Evolutionary conservation across 768 basidiomycete species (phyloP), one percentile per base, ranked within the genome.

Genomic region (Termitomyces sp.): DNA sequence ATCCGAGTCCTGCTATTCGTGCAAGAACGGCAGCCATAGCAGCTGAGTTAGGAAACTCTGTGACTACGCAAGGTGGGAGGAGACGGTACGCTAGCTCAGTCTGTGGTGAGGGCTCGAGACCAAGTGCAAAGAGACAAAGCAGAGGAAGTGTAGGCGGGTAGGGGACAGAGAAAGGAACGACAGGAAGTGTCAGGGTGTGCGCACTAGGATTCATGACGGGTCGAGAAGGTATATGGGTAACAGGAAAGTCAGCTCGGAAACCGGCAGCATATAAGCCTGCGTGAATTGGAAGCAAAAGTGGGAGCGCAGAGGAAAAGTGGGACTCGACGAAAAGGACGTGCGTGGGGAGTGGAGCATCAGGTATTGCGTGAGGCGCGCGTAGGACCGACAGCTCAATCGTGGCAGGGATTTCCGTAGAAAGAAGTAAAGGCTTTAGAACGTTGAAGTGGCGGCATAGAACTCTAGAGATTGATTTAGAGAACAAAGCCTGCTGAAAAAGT

Each of bases 31-130:
- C 67, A 1, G 83, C 73, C 85, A 87, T 87, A 10, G 76, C 74
- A 2, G 81, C 73, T 21, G 79, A 73, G 47, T 85, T 78, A 3
- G 85, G 85, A 64, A 85, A 88, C 67, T 88, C 85, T 56, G 73
- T 79, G 19, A 80, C 73, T n/a, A 75, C 78, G 35, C 71, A 60
- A 3, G 73, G 62, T 0, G 85, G 85, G n/a, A 86, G 81, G 34
- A 86, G 72, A 55, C 71, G 74, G 56, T 74, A 76, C 16, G 76
- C 78, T 27, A 86, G 73, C 30, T 72, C 58, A 46, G 80, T 76
- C 12, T 72, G 67, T 32, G 79, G 74, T 11, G 49, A 45, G 27
- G 68, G 70, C 65, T 84, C 82, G 45, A 85, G 71, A 19, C 76
- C 73, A 39, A 85, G 74, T 3, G 76, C 82, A 57, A 80, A 86